Percentiles rank a stretch among this genome's conserved stretches.
These are phyloP conservation scores for Nematocida parisii DNA, from an alignment of 371 early-diverging fungal genomes.

Conservation along the genomic window DNA sequence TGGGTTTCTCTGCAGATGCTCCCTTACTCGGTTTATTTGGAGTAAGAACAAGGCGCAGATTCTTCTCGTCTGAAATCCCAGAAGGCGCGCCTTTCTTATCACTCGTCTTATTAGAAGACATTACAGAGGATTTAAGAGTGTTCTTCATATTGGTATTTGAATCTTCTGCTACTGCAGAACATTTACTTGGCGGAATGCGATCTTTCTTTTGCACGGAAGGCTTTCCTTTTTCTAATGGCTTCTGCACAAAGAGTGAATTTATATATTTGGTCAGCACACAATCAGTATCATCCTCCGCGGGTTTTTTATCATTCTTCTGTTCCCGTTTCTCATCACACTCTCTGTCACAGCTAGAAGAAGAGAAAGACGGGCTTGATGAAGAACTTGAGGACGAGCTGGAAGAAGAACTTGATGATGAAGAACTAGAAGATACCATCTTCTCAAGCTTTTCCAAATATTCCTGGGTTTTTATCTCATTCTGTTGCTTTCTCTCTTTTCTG, in stretches of 20 bases:
- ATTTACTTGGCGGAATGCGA: no score
- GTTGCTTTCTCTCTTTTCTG: conserved; percentile 10
- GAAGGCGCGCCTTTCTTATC: no score
- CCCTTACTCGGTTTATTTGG: not conserved
- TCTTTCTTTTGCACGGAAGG: no score
- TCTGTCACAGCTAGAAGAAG: not conserved
- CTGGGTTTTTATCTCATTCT: conserved; percentile 2
- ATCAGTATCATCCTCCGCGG: not conserved
- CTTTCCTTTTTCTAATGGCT: not conserved
- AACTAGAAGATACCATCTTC: not conserved
- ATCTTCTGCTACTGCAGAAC: no score
- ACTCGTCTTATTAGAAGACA: no score
- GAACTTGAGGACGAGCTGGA: not conserved
- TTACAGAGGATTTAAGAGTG: no score
- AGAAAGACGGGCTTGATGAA: not conserved
- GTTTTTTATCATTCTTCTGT: not conserved
- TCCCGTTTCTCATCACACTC: not conserved
- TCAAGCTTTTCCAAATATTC: not conserved
- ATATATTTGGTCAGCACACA: not conserved
- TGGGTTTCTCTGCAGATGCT: not conserved
- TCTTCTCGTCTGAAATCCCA: no score
- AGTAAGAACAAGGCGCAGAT: no score
- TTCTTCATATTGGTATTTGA: no score
- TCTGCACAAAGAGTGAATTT: not conserved
- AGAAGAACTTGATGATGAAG: not conserved